These are phyloP conservation scores for Claviceps africana DNA, from an alignment of 2,329 filamentous ascomycete genomes.

Conservation along the genomic window DNA sequence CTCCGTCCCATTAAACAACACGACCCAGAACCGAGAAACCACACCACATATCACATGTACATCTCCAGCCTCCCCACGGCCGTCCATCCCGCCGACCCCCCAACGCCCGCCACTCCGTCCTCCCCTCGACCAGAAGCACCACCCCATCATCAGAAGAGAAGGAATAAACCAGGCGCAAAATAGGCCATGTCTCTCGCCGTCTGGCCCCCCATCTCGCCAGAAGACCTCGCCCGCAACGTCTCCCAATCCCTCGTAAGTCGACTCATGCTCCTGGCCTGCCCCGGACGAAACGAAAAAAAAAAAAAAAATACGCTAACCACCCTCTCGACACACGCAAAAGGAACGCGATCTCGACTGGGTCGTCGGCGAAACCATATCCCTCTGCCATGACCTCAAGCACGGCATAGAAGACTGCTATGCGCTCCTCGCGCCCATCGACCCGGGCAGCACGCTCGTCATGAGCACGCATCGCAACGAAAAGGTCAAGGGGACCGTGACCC, in stretches of 20 bases:
- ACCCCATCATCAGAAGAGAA: not conserved
- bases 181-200: constrained; percentile 40
- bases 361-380: constrained; percentile 32
- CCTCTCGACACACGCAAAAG: no score
- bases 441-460: constrained; percentile 77
- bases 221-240: constrained; percentile 34
- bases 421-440: constrained; percentile 70
- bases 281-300: not conserved
- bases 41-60: no score
- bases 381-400: constrained; percentile 36
- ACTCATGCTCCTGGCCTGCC: not conserved
- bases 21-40: no score
- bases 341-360: constrained; percentile 42
- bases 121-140: no score
- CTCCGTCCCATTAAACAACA: no score
- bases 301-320: no score
- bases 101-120: no score
- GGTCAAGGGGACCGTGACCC: constrained; percentile 84
- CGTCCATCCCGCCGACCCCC: not conserved
- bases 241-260: constrained; percentile 36
- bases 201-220: constrained; percentile 40
- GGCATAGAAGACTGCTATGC: constrained; percentile 82
- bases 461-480: constrained; percentile 76
- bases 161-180: not conserved
- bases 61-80: not conserved